Conservation (phyloP, 257 asterid genomes). For the Solanum corneliomulleri region DNA sequence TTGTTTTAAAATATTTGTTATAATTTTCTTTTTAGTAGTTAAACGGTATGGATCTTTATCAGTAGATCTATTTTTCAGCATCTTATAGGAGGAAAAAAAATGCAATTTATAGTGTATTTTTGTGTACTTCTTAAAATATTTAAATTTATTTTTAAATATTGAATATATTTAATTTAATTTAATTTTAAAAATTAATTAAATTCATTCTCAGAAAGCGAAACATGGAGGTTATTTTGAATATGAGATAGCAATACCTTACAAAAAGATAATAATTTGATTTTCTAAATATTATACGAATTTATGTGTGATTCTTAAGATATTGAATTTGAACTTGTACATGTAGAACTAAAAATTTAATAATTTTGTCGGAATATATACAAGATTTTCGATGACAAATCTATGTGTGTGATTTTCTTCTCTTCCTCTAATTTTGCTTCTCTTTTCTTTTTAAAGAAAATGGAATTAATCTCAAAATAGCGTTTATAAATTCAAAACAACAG, state of each 20-base stretch:
- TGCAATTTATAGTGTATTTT: not conserved
- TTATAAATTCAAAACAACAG: not conserved
- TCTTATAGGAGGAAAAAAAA: not conserved
- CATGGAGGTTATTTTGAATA: not conserved
- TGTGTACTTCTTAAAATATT: not conserved
- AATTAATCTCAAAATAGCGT: not conserved
- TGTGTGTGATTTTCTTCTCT: not conserved
- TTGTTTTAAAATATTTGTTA: not conserved
- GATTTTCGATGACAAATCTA: not conserved
- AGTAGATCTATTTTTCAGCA: not conserved
- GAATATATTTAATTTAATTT: too few species aligned
- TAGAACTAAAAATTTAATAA: not conserved
- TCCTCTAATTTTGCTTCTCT: not conserved
- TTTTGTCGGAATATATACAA: not conserved
- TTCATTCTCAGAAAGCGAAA: not conserved
- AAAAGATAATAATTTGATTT: not conserved
- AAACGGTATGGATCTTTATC: not conserved
- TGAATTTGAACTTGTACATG: not conserved
- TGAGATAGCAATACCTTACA: not conserved
- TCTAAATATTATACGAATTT: not conserved
- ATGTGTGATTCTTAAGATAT: not conserved
- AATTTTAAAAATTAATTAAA: too few species aligned
- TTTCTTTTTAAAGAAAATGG: not conserved
- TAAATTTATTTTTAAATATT: too few species aligned
- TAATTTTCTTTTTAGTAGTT: not conserved